A percentile compares a stretch with the other conserved stretches of the same genome.
phyloP scores from a whole-genome alignment of 441 rosid species.

The Corymbia calophylla region DNA sequence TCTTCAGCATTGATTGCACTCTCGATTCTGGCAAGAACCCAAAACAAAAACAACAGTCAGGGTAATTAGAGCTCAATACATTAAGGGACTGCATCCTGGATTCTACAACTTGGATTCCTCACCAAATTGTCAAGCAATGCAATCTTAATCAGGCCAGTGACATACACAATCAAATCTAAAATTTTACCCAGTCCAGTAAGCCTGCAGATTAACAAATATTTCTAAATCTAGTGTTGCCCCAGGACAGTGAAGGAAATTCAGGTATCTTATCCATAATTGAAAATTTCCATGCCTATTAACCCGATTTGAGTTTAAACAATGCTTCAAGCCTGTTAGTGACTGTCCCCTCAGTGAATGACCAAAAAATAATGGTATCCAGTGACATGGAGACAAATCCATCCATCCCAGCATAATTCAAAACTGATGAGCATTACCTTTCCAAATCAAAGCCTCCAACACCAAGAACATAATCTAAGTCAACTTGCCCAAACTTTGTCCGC shows the following conservation, averaged over 20 bases:
- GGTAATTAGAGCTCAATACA: background rate
- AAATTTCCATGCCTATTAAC: background rate
- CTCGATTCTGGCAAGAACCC: constrained; percentile 56
- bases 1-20: constrained; percentile 57
- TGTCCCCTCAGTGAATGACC: background rate
- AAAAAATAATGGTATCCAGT: background rate
- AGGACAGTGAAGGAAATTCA: background rate
- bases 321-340: background rate
- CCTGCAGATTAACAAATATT: background rate
- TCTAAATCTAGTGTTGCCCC: background rate
- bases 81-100: background rate
- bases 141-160: background rate
- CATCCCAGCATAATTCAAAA: background rate
- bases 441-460: constrained; percentile 98
- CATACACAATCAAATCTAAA: background rate
- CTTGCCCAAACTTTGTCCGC: constrained; percentile 71
- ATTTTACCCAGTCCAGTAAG: background rate
- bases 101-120: background rate
- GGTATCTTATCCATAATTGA: background rate
- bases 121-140: background rate
- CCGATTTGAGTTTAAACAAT: background rate
- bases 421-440: constrained; percentile 48
- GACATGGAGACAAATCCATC: background rate
- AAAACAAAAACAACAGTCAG: background rate
- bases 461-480: constrained; percentile 94